Evolutionary conservation across 768 basidiomycete species (phyloP).

Genomic region (Pisolithus sp.): DNA sequence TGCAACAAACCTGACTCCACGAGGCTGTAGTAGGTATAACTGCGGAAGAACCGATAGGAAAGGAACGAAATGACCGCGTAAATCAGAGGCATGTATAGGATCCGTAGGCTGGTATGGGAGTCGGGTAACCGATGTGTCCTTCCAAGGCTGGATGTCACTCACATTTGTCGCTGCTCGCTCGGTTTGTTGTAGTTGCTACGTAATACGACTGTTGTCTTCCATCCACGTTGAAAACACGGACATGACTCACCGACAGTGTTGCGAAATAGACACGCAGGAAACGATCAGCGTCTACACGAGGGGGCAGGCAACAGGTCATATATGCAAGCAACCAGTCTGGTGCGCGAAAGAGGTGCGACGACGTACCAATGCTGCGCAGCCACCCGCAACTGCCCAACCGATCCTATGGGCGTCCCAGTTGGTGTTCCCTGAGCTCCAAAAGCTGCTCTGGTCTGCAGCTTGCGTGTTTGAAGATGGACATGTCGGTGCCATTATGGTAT

Average conservation of each 20-base stretch:
- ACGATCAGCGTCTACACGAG: constrained; percentile 51
- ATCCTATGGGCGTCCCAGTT: constrained; percentile 62
- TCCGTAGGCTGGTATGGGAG: constrained; percentile 49
- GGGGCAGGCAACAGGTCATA: background rate
- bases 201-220: background rate
- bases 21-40: constrained; percentile 61
- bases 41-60: constrained; percentile 77
- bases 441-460: constrained; percentile 50
- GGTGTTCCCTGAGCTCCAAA: constrained; percentile 49
- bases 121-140: background rate
- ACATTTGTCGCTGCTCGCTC: constrained; percentile 78
- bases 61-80: constrained; percentile 82
- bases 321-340: background rate
- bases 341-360: background rate
- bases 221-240: background rate
- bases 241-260: constrained; percentile 56
- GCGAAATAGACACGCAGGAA: constrained; percentile 45
- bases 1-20: constrained; percentile 39
- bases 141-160: constrained; percentile 15
- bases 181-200: constrained; percentile 66
- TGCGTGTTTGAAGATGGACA: constrained; percentile 50
- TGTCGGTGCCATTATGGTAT: constrained; percentile 12
- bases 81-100: constrained; percentile 79
- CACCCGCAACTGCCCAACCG: constrained; percentile 70
- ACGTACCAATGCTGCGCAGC: constrained; percentile 49